Evolutionary conservation across 2,329 filamentous ascomycete species (phyloP), one percentile per base, ranked within the genome.

Genomic region (Claviceps citrina): DNA sequence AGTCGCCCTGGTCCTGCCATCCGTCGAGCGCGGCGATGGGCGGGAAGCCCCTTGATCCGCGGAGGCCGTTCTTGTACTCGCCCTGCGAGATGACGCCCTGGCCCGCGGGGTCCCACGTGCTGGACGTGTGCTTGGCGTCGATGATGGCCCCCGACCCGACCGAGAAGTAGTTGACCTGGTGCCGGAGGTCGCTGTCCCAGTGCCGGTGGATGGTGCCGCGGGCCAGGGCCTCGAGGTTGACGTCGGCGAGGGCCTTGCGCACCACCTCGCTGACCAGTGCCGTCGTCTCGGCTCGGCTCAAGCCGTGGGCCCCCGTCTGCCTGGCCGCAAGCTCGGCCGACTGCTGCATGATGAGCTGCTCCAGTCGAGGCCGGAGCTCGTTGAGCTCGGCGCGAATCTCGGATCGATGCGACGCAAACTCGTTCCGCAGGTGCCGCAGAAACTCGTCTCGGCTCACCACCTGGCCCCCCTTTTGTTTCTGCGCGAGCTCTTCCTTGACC

Each of bases 1-100:
- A 93, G 45, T 96, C 83, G 16, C 82, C 84, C 26, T 80, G 71
- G 36, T 93, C 83, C 8, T 77, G 65, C 85, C 87, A 94, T 3
- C 66, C 61, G 2, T 42, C 38, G 2, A 94, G 66, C 1, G 81
- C 84, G 0, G 66, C 57, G n/a, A 62, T 51, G 0, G 70, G 67
- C 1, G 67, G 61, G 3, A 43, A 39, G 24, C 40, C 27, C 7
- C 15, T 39, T 1, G 48, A 47, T 28, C 47, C 46, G 2, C 39
- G 31, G 16, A 51, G 4, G 1, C 53, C 55, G 5, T 49, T 48
- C 22, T 44, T 38, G 22, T 43, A 45, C 0, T 45, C 40, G 5
- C 41, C 43, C 0, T 38, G 36, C 1, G 43, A 18, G 36, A 41
- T 32, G 24, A 51, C 31, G 15, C 50, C 50, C 13, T 43, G 41